These are phyloP conservation scores for Penicillium sumatraense DNA, from an alignment of 2,329 filamentous ascomycete species.

Conservation along the genomic window DNA sequence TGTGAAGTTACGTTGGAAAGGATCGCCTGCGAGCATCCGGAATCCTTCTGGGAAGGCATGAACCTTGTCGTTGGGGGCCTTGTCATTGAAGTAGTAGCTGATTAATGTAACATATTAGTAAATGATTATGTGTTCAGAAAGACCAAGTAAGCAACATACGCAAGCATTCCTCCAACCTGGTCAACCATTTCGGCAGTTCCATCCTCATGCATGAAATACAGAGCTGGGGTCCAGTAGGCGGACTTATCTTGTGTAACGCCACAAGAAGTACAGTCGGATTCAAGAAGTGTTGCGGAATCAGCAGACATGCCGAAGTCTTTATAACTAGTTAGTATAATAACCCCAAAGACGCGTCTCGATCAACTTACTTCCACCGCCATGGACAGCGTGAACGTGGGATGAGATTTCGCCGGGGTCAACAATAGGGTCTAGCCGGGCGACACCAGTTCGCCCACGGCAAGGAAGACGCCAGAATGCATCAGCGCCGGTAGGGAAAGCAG, in stretches of 20 bases:
- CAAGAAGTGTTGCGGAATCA: conserved; percentile 61
- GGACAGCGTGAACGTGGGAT: conserved; percentile 73
- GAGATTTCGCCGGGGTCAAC: conserved; percentile 65
- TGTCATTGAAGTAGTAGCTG: conserved; percentile 84
- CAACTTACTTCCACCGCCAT: conserved; percentile 74
- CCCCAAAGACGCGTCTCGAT: not conserved
- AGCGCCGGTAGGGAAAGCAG: conserved; percentile 41
- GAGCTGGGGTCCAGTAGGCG: conserved; percentile 80
- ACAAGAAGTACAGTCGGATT: conserved; percentile 77
- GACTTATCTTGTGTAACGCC: conserved; percentile 80
- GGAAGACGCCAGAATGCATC: conserved; percentile 89
- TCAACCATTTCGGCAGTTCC: conserved; percentile 70
- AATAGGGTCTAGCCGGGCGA: conserved; percentile 78
- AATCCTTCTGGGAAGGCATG: conserved; percentile 77
- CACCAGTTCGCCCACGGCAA: conserved; percentile 71
- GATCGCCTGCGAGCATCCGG: conserved; percentile 80
- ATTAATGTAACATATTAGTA: conserved; percentile 4
- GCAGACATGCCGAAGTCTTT: conserved; percentile 69
- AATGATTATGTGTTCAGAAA: not conserved
- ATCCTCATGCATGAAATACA: conserved; percentile 77
- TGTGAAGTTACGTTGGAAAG: conserved; percentile 69
- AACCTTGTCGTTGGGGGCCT: conserved; percentile 67
- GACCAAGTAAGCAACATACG: conserved; percentile 59
- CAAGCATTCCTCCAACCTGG: conserved; percentile 82
- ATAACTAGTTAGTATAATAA: conserved; percentile 13